Conservation (phyloP, 768 basidiomycete genomes). For the Hericium alpestre region DNA sequence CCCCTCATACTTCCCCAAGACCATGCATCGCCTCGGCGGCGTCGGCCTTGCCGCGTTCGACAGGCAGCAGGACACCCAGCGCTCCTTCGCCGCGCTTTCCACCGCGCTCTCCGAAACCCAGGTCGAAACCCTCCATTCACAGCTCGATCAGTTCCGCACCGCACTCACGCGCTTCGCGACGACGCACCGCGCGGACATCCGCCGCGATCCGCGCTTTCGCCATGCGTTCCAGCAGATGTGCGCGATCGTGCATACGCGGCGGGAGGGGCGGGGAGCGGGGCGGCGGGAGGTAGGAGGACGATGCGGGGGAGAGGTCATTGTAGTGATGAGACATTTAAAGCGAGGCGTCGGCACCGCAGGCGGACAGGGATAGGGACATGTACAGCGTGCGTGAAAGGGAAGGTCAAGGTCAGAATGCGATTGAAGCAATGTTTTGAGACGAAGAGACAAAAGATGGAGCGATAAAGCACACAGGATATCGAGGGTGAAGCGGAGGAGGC, state of each 20-base stretch:
- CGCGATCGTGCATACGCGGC: slow-evolving; percentile 20
- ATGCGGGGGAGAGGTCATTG: neutral
- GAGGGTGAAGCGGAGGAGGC: no score
- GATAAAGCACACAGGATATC: no score
- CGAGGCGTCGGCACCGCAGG: no score
- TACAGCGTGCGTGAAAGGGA: neutral
- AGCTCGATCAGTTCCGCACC: slow-evolving; percentile 74
- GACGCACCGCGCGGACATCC: slow-evolving; percentile 77
- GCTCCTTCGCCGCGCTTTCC: slow-evolving; percentile 76
- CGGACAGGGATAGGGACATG: no score
- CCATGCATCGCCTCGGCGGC: slow-evolving; percentile 67
- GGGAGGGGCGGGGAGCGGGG: neutral
- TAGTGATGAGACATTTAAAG: neutral
- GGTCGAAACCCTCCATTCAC: slow-evolving; percentile 66
- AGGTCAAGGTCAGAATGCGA: neutral
- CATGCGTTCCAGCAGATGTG: slow-evolving; percentile 96
- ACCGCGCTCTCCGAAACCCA: slow-evolving; percentile 66
- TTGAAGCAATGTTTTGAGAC: neutral
- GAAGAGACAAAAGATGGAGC: neutral
- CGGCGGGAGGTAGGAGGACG: neutral
- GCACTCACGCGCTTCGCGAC: slow-evolving; percentile 80
- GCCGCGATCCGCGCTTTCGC: slow-evolving; percentile 74
- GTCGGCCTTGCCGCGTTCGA: slow-evolving; percentile 86
- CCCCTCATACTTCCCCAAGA: neutral
- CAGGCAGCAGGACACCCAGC: slow-evolving; percentile 70